These are phyloP conservation scores for Sporothrix variecibatus DNA, from an alignment of 2,329 filamentous ascomycete species.

Conservation along the genomic window DNA sequence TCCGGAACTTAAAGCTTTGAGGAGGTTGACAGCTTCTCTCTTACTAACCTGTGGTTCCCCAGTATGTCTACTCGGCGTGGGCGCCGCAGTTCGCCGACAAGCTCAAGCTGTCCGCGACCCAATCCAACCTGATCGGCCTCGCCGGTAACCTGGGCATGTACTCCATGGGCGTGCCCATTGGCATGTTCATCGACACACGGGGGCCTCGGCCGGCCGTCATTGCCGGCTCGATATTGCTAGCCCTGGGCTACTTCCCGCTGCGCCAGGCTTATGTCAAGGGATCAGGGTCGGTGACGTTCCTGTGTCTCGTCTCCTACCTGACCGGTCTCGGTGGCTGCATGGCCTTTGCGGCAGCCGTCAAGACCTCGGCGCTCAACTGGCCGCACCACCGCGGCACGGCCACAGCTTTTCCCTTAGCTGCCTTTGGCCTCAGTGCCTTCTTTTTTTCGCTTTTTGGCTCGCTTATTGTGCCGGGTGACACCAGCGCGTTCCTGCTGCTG, in stretches of 20 bases:
- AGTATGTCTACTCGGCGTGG: constrained; percentile 99
- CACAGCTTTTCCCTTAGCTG: constrained; percentile 88
- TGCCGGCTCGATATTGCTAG: constrained; percentile 71
- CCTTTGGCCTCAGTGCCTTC: constrained; percentile 92
- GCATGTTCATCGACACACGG: constrained; percentile 79
- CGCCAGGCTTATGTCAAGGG: constrained; percentile 75
- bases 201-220: constrained; percentile 80
- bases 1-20: not conserved
- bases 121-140: constrained; percentile 89
- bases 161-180: constrained; percentile 82
- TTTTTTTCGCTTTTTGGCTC: constrained; percentile 86
- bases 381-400: constrained; percentile 88
- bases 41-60: not conserved
- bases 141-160: constrained; percentile 93
- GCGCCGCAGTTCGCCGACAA: constrained; percentile 90
- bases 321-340: constrained; percentile 87
- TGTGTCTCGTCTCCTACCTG: constrained; percentile 84
- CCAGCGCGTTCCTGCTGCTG: constrained; percentile 76
- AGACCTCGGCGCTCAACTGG: constrained; percentile 86
- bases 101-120: constrained; percentile 83
- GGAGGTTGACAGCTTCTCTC: not conserved
- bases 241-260: constrained; percentile 82
- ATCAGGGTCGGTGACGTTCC: constrained; percentile 55
- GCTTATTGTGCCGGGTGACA: constrained; percentile 79
- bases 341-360: constrained; percentile 87